Percentiles rank a stretch among this genome's conserved stretches.
These are phyloP conservation scores for Dioscorea dumetorum DNA, from an alignment of 106 monocot species.

Conservation along the genomic window DNA sequence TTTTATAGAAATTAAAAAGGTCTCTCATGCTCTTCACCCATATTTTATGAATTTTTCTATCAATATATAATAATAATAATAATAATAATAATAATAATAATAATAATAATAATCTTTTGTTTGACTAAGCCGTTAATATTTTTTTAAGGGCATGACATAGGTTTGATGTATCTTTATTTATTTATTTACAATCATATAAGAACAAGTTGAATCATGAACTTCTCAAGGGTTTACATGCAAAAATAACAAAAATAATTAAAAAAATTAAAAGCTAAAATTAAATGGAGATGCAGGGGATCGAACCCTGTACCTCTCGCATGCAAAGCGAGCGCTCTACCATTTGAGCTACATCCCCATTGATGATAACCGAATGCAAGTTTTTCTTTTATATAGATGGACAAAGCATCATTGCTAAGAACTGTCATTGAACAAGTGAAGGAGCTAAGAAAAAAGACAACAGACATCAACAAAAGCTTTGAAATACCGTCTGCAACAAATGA, in stretches of 20 bases:
- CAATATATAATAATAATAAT: too few relatives aligned
- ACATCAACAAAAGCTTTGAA: conserved; percentile 6
- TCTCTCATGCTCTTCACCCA: too few relatives aligned
- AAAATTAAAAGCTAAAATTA: not conserved
- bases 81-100: too few relatives aligned
- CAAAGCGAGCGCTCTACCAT: conserved; percentile 99
- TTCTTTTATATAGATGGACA: conserved; percentile 36
- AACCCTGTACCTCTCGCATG: conserved; percentile 99
- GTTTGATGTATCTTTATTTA: too few relatives aligned
- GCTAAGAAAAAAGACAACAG: conserved; percentile 18
- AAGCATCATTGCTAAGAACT: conserved; percentile 30
- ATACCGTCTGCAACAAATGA: conserved; percentile 27
- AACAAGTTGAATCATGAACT: too few relatives aligned
- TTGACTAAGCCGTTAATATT: too few relatives aligned
- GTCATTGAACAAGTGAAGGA: conserved; percentile 41
- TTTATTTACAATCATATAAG: too few relatives aligned
- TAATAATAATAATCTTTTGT: too few relatives aligned
- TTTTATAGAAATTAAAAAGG: too few relatives aligned
- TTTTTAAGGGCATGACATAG: too few relatives aligned
- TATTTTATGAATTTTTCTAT: too few relatives aligned
- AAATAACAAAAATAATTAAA: not conserved
- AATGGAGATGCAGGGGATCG: conserved; percentile 99
- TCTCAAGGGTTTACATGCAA: too few relatives aligned
- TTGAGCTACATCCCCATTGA: conserved; percentile 3
- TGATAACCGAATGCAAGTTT: not conserved